A percentile compares a stretch with the other conserved stretches of the same genome.
Evolutionary conservation across 2,329 filamentous ascomycete genomes (phyloP).

Genomic region (Coniella lustricola): DNA sequence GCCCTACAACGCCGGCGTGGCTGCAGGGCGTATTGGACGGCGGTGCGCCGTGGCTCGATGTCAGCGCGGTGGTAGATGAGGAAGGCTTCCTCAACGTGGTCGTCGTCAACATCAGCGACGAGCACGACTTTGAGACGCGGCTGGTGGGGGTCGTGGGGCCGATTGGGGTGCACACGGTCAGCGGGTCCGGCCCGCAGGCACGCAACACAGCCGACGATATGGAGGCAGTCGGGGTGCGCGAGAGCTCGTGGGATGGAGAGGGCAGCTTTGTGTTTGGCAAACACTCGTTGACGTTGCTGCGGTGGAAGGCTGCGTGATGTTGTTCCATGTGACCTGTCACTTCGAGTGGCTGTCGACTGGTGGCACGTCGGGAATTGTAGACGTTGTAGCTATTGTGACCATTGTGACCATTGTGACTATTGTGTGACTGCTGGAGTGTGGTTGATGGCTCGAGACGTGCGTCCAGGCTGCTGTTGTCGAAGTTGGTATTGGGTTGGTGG

Average conservation of each 20-base stretch:
- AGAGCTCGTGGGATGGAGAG: slow-evolving; percentile 56
- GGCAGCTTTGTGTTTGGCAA: slow-evolving; percentile 60
- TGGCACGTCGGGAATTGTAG: background rate
- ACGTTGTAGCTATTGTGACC: no score
- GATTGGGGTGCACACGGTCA: slow-evolving; percentile 57
- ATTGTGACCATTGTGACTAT: no score
- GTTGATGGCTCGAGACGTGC: no score
- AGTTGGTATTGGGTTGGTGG: no score
- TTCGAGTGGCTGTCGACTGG: background rate
- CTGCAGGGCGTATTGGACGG: slow-evolving; percentile 56
- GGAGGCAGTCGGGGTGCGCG: slow-evolving; percentile 44
- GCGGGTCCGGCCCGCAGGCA: slow-evolving; percentile 47
- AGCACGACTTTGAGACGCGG: slow-evolving; percentile 50
- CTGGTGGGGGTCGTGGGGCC: slow-evolving; percentile 48
- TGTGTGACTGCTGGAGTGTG: no score
- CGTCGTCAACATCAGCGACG: slow-evolving; percentile 66
- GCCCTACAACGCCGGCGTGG: slow-evolving; percentile 60
- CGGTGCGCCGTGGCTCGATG: slow-evolving; percentile 61
- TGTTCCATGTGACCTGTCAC: slow-evolving; percentile 13
- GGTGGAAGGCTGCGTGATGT: slow-evolving; percentile 33
- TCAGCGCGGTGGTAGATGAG: slow-evolving; percentile 51
- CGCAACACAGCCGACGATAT: slow-evolving; percentile 58
- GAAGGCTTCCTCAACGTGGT: slow-evolving; percentile 58
- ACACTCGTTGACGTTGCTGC: slow-evolving; percentile 63
- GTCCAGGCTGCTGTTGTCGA: no score